Base-by-base conservation (phyloP, 306 rosid genomes). In the Dryas octopetala region DNA sequence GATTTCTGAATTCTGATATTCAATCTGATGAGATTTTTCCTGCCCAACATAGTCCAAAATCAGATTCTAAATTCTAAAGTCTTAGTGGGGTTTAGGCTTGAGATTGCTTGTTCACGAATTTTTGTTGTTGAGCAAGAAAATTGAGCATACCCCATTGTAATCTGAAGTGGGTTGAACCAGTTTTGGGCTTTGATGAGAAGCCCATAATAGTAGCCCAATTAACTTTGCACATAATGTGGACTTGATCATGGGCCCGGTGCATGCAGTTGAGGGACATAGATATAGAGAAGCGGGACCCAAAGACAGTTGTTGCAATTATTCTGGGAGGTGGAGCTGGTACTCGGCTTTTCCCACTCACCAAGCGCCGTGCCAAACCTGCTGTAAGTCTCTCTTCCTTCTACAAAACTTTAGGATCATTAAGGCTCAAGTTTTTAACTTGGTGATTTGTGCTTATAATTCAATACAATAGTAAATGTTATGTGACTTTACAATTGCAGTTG, bases 321-420 rank as follows among this genome's bases (percentile, higher is more conserved):
- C 84, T 95, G 3, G 97, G 98, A 48, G 98, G 97, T 79, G 97
- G 97, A 83, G 97, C 98, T n/a, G 97, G 98, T 16, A 91, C 98
- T 64, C 94, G 98, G 59, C 95, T 95, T 71, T 95, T 90, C 74
- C 98, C 98, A 66, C 93, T 95, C 77, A 95, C 98, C 38, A 95
- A 85, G 82, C 85, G 93, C 11, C 91, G 97, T 6, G 98, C 98
- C 70, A 95, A 95, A 68, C 98, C 98, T 61, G 98, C 97, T 19
- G 98, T 88, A 75, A 81, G 86, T 84, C 79, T 49, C 43, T 63
- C 65, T 59, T 50, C 57, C 64, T 50, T 47, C 46, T 71, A 13
- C 74, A 46, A 8, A 46, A 46, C 49, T 5, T 46, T 46, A 5
- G 9, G 8, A 50, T 50, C 15, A 10, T 50, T 3, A 16, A 64